Percentiles rank a stretch among this genome's conserved stretches.
phyloP scores from a whole-genome alignment of 768 basidiomycete genomes.

The Lanmaoa rubissima region DNA sequence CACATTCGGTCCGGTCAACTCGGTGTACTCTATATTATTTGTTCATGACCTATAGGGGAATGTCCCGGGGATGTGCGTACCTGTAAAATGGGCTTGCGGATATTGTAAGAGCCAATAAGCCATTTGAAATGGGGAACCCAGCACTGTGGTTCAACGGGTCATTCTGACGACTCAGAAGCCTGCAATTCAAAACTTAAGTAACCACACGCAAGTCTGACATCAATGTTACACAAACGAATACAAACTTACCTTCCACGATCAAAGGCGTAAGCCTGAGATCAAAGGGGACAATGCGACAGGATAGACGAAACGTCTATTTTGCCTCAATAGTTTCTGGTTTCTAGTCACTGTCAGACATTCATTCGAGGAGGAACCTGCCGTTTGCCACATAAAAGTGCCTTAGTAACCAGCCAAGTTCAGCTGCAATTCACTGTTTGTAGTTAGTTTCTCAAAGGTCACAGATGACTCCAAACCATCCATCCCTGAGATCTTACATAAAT shows the following conservation, averaged over 20 bases:
- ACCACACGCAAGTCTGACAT: neutral
- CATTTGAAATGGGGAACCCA: neutral
- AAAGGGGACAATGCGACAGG: neutral
- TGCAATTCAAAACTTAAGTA: neutral
- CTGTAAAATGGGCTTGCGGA: neutral
- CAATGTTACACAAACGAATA: neutral
- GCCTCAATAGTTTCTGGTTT: neutral
- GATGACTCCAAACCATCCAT: neutral
- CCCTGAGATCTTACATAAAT: neutral
- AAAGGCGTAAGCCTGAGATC: neutral
- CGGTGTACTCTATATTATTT: neutral
- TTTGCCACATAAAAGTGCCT: neutral
- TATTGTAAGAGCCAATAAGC: neutral
- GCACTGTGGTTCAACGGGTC: neutral
- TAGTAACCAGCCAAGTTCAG: neutral
- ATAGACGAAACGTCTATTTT: neutral
- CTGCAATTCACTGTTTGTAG: neutral
- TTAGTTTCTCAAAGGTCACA: neutral
- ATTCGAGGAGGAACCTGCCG: neutral
- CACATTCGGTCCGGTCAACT: neutral
- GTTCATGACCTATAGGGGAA: neutral
- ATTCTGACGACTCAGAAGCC: neutral
- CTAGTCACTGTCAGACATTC: neutral
- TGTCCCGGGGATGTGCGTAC: neutral
- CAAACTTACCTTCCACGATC: neutral